Conservation (phyloP, 2,329 filamentous ascomycete genomes). For the Mollisia scopiformis region DNA sequence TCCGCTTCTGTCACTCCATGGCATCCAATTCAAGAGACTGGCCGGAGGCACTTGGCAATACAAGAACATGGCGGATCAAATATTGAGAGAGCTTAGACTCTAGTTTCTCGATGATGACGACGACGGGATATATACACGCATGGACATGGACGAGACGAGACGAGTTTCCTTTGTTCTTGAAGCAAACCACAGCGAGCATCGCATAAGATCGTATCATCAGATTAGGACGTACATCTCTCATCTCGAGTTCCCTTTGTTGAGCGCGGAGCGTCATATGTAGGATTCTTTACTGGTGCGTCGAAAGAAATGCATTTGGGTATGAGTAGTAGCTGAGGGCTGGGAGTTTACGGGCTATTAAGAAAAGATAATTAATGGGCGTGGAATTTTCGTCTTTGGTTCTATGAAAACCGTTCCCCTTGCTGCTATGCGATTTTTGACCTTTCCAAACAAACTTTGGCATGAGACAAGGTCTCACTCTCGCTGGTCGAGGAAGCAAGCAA, state of each 20-base stretch:
- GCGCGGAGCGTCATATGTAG: not conserved
- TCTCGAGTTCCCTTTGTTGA: slow-evolving; percentile 1
- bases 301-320: slow-evolving; percentile 10
- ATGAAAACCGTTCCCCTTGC: not conserved
- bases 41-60: slow-evolving; percentile 97
- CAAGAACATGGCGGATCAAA: slow-evolving; percentile 97
- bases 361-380: slow-evolving; percentile 2
- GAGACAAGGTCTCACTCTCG: no score
- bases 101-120: slow-evolving; percentile 40
- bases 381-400: not conserved
- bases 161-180: slow-evolving; percentile 24
- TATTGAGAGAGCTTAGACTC: slow-evolving; percentile 82
- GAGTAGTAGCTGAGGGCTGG: slow-evolving; percentile 10
- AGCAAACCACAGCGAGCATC: slow-evolving; percentile 14
- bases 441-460: no score
- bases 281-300: not conserved
- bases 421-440: not conserved
- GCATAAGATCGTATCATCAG: slow-evolving; percentile 1
- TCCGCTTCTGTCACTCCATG: slow-evolving; percentile 87
- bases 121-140: slow-evolving; percentile 1
- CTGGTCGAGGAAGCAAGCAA: not conserved
- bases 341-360: not conserved
- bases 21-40: slow-evolving; percentile 97
- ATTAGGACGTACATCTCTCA: slow-evolving; percentile 1
- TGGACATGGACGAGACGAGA: slow-evolving; percentile 5